phyloP scores from a whole-genome alignment of 2,329 filamentous ascomycete species.

The Trichoderma sp. region DNA sequence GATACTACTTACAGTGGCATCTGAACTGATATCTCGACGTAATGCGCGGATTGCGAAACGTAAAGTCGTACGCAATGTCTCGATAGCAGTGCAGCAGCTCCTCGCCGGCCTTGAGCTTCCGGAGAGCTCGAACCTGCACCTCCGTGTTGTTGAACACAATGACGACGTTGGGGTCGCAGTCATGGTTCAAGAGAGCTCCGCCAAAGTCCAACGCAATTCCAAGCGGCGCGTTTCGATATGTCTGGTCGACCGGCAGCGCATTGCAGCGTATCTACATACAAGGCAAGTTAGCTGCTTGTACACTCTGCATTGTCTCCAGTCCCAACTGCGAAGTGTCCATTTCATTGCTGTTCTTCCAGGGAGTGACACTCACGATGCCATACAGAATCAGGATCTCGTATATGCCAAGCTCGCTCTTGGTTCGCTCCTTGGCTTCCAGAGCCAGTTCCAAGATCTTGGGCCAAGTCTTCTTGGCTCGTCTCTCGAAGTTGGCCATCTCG shows the following conservation, averaged over 20 bases:
- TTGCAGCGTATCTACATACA: constrained; percentile 16
- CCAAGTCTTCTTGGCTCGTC: background rate
- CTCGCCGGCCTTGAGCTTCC: constrained; percentile 4
- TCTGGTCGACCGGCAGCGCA: constrained; percentile 5
- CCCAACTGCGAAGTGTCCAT: no score
- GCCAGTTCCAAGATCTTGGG: background rate
- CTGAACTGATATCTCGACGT: constrained; percentile 12
- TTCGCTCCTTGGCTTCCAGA: constrained; percentile 14
- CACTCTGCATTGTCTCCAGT: no score
- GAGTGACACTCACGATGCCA: constrained; percentile 16
- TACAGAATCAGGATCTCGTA: constrained; percentile 17
- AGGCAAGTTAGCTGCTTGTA: background rate
- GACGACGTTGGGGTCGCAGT: constrained; percentile 25
- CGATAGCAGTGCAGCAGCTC: constrained; percentile 23
- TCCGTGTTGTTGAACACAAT: constrained; percentile 8
- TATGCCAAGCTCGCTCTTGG: constrained; percentile 7
- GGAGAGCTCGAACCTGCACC: background rate
- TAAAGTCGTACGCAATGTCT: constrained; percentile 14
- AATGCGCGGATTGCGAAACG: constrained; percentile 9
- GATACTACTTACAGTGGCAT: constrained; percentile 10
- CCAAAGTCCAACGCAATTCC: constrained; percentile 20
- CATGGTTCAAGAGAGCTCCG: constrained; percentile 19
- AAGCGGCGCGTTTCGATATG: background rate
- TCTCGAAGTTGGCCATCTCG: background rate
- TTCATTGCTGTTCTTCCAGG: no score